These are phyloP conservation scores for Phaffia tasmanica DNA, from an alignment of 768 basidiomycete species.

Conservation along the genomic window DNA sequence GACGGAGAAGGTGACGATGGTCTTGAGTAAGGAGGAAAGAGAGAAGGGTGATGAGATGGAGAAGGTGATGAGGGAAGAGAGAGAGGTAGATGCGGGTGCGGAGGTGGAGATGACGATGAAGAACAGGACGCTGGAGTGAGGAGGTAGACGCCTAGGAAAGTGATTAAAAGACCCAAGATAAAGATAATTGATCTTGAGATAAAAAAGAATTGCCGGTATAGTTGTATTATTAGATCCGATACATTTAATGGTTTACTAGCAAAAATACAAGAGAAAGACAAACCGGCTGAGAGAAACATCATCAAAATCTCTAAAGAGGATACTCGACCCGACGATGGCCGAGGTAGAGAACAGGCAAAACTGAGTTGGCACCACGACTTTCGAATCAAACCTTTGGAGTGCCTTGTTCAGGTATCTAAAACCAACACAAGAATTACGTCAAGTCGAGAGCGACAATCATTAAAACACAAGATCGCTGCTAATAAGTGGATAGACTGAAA, in stretches of 20 bases:
- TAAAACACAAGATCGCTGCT: neutral
- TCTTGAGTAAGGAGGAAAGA: no score
- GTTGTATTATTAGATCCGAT: neutral
- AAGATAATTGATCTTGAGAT: conserved; percentile 47
- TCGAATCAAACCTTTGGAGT: conserved; percentile 10
- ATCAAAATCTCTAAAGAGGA: conserved; percentile 88
- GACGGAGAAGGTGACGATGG: no score
- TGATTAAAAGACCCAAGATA: conserved; percentile 75
- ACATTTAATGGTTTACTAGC: conserved; percentile 30
- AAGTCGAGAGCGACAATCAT: no score
- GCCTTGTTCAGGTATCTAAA: conserved; percentile 23
- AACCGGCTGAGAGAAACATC: conserved; percentile 68
- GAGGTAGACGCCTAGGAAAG: conserved; percentile 78
- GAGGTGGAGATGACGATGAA: no score
- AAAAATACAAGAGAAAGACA: conserved; percentile 35
- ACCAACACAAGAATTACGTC: no score
- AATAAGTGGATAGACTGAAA: neutral
- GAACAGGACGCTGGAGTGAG: conserved; percentile 44
- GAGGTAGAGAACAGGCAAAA: conserved; percentile 19
- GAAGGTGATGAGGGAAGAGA: no score
- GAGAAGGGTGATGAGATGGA: no score
- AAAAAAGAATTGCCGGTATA: neutral
- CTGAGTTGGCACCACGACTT: conserved; percentile 21
- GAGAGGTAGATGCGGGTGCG: no score
- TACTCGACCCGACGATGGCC: conserved; percentile 81